A percentile compares a stretch with the other conserved stretches of the same genome.
Evolutionary conservation across 2,329 filamentous ascomycete species (phyloP).

Genomic region (Colletotrichum tamarilloi): DNA sequence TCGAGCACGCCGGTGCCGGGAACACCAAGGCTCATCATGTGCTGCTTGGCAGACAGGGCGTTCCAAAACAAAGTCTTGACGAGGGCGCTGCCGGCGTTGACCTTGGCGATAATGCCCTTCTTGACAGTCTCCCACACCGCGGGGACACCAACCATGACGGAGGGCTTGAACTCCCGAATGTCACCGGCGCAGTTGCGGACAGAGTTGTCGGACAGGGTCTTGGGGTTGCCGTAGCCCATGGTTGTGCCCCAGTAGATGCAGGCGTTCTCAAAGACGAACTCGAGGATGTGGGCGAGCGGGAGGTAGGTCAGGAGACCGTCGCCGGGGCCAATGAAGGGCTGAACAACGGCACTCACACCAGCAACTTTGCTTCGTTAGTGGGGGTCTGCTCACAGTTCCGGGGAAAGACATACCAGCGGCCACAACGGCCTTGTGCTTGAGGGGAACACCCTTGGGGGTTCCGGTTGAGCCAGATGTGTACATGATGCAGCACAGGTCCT

Average conservation of each 20-base stretch:
- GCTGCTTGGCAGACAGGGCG: conserved; percentile 64
- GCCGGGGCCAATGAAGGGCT: conserved; percentile 80
- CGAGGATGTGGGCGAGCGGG: conserved; percentile 87
- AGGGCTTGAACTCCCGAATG: conserved; percentile 86
- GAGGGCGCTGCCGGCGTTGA: conserved; percentile 75
- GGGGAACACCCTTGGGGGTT: conserved; percentile 82
- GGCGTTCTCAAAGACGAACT: conserved; percentile 90
- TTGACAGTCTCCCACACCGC: conserved; percentile 93
- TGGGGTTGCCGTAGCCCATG: conserved; percentile 90
- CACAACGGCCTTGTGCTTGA: conserved; percentile 80
- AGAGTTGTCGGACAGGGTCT: conserved; percentile 83
- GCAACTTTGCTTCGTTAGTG: conserved; percentile 64
- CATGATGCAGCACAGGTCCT: conserved; percentile 81
- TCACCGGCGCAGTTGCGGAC: conserved; percentile 90
- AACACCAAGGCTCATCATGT: conserved; percentile 63
- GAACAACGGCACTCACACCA: conserved; percentile 81
- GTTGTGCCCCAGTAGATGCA: conserved; percentile 86
- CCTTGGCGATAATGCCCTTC: conserved; percentile 86
- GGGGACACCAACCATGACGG: conserved; percentile 86
- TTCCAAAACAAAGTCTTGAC: conserved; percentile 80
- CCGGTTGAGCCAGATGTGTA: conserved; percentile 85
- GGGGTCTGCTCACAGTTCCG: background rate
- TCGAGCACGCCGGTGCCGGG: conserved; percentile 79
- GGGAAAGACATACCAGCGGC: conserved; percentile 71
- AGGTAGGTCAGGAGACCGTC: conserved; percentile 87